Conservation (phyloP, 2,329 filamentous ascomycete species). For the Fusarium redolens region DNA sequence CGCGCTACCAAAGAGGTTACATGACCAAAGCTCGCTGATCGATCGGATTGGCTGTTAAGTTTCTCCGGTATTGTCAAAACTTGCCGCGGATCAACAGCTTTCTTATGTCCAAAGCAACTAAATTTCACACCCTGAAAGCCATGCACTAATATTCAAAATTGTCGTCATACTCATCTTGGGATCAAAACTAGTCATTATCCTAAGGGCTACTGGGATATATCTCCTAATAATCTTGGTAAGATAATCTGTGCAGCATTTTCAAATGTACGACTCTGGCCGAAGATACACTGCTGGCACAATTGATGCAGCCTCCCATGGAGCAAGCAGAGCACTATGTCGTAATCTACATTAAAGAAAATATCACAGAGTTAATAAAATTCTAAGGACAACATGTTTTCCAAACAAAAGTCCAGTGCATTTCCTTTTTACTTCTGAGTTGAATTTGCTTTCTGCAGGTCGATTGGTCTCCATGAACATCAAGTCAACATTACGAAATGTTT, state of each 20-base stretch:
- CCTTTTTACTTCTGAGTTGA: too few species aligned
- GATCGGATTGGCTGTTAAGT: too few species aligned
- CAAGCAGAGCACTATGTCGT: too few species aligned
- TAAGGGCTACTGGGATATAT: too few species aligned
- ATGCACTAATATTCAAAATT: accelerated
- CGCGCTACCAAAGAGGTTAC: background rate
- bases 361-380: background rate
- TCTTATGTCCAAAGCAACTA: accelerated
- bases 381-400: background rate
- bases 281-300: too few species aligned
- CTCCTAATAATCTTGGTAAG: accelerated
- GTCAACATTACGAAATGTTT: background rate
- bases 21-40: background rate
- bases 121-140: background rate
- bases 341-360: background rate
- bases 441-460: background rate
- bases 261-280: background rate
- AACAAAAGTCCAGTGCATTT: too few species aligned
- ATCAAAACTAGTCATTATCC: background rate
- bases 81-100: too few species aligned
- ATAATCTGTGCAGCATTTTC: background rate
- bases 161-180: background rate
- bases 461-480: background rate
- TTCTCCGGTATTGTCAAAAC: background rate
- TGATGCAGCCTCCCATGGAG: too few species aligned